Conservation (phyloP, 2,329 filamentous ascomycete species). For the Nannizziopsis arthrosporioides region DNA sequence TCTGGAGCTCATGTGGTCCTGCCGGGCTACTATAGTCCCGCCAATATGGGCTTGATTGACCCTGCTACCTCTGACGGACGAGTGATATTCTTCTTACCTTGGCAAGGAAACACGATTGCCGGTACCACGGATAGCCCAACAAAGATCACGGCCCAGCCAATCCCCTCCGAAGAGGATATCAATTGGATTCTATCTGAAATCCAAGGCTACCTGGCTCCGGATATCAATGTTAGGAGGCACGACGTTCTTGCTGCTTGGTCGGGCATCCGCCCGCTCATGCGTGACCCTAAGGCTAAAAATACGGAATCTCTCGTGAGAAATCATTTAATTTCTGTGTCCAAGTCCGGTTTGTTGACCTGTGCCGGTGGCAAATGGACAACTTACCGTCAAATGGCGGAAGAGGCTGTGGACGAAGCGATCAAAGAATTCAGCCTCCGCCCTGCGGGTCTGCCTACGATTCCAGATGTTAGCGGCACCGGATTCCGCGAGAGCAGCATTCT, state of each 20-base stretch:
- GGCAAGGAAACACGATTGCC: slow-evolving; percentile 86
- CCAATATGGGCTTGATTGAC: slow-evolving; percentile 79
- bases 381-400: slow-evolving; percentile 85
- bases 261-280: slow-evolving; percentile 73
- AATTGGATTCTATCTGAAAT: slow-evolving; percentile 81
- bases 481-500: slow-evolving; percentile 57
- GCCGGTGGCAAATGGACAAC: slow-evolving; percentile 90
- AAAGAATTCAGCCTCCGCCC: slow-evolving; percentile 53
- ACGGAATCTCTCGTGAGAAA: slow-evolving; percentile 81
- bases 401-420: slow-evolving; percentile 72
- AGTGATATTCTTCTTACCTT: slow-evolving; percentile 86
- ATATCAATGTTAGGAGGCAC: slow-evolving; percentile 71
- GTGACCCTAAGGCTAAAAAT: slow-evolving; percentile 73
- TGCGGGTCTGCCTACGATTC: slow-evolving; percentile 46
- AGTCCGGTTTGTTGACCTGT: slow-evolving; percentile 69
- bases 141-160: slow-evolving; percentile 57
- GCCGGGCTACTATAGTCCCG: slow-evolving; percentile 73
- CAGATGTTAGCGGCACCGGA: slow-evolving; percentile 58
- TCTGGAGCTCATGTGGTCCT: slow-evolving; percentile 79
- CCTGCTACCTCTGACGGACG: slow-evolving; percentile 76
- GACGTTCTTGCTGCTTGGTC: slow-evolving; percentile 88
- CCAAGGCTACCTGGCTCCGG: slow-evolving; percentile 66
- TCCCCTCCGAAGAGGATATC: slow-evolving; percentile 73
- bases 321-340: slow-evolving; percentile 69
- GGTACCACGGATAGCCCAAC: slow-evolving; percentile 76